Evolutionary conservation across 345 rosid genomes (phyloP).

Genomic region (Eucalyptus paniculata): DNA sequence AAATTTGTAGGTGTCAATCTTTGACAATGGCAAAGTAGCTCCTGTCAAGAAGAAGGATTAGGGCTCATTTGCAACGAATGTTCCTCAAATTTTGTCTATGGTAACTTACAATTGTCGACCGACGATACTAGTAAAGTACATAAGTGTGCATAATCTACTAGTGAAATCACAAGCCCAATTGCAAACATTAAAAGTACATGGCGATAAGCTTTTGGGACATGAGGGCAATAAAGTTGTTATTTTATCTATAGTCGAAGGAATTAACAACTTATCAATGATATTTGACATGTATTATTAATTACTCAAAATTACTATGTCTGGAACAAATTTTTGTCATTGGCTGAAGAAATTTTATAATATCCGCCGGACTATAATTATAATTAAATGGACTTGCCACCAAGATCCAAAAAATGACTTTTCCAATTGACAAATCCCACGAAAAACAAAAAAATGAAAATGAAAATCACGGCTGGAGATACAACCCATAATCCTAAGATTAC

Average conservation of each 20-base stretch:
- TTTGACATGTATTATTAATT: neutral
- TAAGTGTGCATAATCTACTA: neutral
- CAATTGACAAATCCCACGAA: neutral
- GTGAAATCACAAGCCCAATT: neutral
- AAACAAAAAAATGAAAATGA: neutral
- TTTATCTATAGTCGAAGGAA: fast-evolving
- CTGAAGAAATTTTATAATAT: neutral
- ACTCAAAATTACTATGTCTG: fast-evolving
- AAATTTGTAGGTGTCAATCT: neutral
- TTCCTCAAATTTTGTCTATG: neutral
- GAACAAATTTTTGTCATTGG: neutral
- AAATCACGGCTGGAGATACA: neutral
- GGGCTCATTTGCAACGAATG: neutral
- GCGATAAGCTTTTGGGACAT: neutral
- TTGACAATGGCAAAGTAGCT: too few relatives aligned
- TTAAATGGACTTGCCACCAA: neutral
- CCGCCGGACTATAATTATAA: neutral
- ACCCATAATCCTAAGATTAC: neutral
- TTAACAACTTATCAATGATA: neutral
- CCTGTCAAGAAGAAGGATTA: neutral
- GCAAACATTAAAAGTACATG: neutral
- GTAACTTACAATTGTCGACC: fast-evolving
- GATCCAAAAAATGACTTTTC: neutral
- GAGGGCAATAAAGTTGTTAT: neutral
- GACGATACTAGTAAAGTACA: fast-evolving